Percentiles rank a stretch among this genome's conserved stretches.
phyloP scores from a whole-genome alignment of 805 yeast genomes.

The Candida loeiensis region DNA sequence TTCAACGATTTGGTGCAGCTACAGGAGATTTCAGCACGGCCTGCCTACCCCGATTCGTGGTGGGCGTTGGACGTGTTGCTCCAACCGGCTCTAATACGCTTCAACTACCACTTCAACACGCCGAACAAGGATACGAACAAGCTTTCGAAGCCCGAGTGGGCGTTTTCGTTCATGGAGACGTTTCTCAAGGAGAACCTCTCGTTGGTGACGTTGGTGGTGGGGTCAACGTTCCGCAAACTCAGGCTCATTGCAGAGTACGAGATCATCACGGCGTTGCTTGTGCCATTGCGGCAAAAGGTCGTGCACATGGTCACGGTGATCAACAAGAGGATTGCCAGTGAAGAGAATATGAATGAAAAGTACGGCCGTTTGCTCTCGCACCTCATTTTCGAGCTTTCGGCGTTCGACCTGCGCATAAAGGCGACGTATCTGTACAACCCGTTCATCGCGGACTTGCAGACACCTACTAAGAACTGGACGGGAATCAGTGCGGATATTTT shows the following conservation, averaged over 20 bases:
- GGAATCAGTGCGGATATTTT: conserved; percentile 46
- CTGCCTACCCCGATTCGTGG: conserved; percentile 33
- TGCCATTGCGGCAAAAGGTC: conserved; percentile 45
- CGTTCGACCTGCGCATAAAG: conserved; percentile 52
- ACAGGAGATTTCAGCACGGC: conserved; percentile 1
- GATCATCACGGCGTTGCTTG: conserved; percentile 45
- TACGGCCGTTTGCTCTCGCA: conserved; percentile 54
- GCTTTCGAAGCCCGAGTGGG: conserved; percentile 70
- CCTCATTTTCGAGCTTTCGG: conserved; percentile 52
- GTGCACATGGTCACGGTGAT: conserved; percentile 19
- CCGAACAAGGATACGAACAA: conserved; percentile 54
- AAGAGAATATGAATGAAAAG: conserved; percentile 20
- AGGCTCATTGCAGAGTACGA: conserved; percentile 33
- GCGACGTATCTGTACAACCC: conserved; percentile 48
- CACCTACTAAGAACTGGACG: conserved; percentile 38
- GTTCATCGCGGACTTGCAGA: conserved; percentile 18
- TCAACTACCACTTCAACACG: conserved; percentile 59
- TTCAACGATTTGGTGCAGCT: conserved; percentile 2
- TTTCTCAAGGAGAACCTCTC: conserved; percentile 39
- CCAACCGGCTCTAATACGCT: conserved; percentile 45
- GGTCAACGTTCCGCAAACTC: conserved; percentile 25
- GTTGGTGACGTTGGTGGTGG: conserved; percentile 38
- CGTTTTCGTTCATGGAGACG: conserved; percentile 47
- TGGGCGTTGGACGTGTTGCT: conserved; percentile 52
- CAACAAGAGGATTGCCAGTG: conserved; percentile 22